These are phyloP conservation scores for Pulicaria dysenterica DNA, from an alignment of 129 eudicot species.

Conservation along the genomic window DNA sequence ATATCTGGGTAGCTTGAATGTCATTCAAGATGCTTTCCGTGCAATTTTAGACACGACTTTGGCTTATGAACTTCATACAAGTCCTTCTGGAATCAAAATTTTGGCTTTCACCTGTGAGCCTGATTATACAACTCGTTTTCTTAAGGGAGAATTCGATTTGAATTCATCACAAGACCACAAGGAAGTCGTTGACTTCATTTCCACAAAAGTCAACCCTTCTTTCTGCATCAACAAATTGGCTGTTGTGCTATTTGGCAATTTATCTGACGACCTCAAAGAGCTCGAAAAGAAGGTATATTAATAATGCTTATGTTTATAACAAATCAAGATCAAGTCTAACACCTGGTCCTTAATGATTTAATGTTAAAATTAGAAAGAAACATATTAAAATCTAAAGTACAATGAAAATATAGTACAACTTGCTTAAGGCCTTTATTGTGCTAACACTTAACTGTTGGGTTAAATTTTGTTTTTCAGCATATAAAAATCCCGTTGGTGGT, in stretches of 20 bases:
- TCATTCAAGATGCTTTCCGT: conserved; percentile 25
- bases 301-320: background rate
- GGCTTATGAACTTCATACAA: background rate
- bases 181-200: conserved; percentile 26
- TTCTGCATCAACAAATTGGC: conserved; percentile 38
- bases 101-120: conserved; percentile 15
- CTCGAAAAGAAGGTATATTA: conserved; percentile 17
- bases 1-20: conserved; percentile 29
- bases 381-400: too few species aligned
- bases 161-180: conserved; percentile 15
- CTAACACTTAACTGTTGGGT: too few species aligned
- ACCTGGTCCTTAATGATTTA: too few species aligned
- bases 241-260: conserved; percentile 18
- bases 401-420: too few species aligned
- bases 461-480: background rate
- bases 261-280: conserved; percentile 3
- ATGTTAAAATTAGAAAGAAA: too few species aligned
- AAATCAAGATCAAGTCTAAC: background rate
- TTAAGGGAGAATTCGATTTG: conserved; percentile 12
- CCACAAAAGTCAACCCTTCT: conserved; percentile 36
- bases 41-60: conserved; percentile 21
- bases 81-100: conserved; percentile 9
- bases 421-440: too few species aligned
- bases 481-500: conserved; percentile 35
- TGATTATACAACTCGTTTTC: conserved; percentile 12